Conservation (phyloP, 306 rosid species). For the Hippophae gyantsensis region DNA sequence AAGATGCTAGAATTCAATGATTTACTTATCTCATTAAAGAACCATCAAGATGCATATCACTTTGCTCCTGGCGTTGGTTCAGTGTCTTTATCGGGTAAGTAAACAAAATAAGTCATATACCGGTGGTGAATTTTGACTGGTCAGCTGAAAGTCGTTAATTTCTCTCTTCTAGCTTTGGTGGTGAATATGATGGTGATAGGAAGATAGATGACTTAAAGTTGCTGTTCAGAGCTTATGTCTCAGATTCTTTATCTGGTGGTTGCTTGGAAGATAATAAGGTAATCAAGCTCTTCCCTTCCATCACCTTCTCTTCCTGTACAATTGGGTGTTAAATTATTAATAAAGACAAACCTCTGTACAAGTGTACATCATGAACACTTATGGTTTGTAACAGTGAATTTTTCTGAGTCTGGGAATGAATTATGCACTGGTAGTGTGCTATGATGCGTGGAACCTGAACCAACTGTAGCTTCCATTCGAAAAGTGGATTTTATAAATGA, state of each 20-base stretch:
- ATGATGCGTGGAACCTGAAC: too few species aligned
- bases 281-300: neutral
- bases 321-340: too few species aligned
- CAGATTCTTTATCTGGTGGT: slow-evolving; percentile 45
- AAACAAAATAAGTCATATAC: slow-evolving; percentile 5
- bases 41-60: slow-evolving; percentile 51
- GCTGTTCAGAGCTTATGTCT: slow-evolving; percentile 49
- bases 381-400: too few species aligned
- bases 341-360: too few species aligned
- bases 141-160: slow-evolving; percentile 10
- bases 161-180: slow-evolving; percentile 46
- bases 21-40: slow-evolving; percentile 70
- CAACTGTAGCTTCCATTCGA: too few species aligned
- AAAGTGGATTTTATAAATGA: too few species aligned
- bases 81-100: slow-evolving; percentile 62
- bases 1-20: slow-evolving; percentile 51
- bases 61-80: slow-evolving; percentile 91
- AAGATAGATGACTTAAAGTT: slow-evolving; percentile 79
- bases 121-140: neutral
- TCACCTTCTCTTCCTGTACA: too few species aligned
- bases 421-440: too few species aligned
- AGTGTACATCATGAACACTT: too few species aligned
- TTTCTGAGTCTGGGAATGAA: too few species aligned
- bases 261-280: slow-evolving; percentile 50
- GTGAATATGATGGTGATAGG: slow-evolving; percentile 62